phyloP scores from a whole-genome alignment of 139 green algal species.

The Tetratostichococcus sp. region DNA sequence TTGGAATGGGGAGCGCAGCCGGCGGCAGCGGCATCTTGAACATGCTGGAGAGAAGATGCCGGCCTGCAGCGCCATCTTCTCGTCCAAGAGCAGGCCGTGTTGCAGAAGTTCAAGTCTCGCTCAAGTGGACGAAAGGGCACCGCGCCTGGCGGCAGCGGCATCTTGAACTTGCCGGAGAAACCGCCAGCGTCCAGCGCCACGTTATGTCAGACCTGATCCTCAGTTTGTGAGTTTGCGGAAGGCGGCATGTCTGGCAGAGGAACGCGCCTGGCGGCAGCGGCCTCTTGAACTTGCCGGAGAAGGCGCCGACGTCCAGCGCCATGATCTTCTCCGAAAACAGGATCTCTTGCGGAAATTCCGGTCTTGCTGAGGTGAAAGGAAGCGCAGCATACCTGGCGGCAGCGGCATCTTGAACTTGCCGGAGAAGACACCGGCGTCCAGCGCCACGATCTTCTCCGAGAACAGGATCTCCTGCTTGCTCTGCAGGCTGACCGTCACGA shows the following conservation, averaged over 20 bases:
- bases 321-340: slow-evolving; percentile 42
- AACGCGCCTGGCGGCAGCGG: neutral
- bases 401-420: slow-evolving; percentile 15
- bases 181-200: slow-evolving; percentile 22
- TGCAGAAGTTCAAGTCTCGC: slow-evolving; percentile 7
- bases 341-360: slow-evolving; percentile 31
- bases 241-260: neutral
- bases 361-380: neutral
- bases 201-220: too few relatives aligned
- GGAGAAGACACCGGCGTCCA: slow-evolving; percentile 29
- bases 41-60: slow-evolving; percentile 30
- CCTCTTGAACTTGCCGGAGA: slow-evolving; percentile 21
- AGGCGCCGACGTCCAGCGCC: slow-evolving; percentile 24
- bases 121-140: neutral
- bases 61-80: slow-evolving; percentile 19
- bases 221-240: too few relatives aligned
- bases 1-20: too few relatives aligned
- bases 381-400: neutral
- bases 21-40: slow-evolving; percentile 16
- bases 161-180: slow-evolving; percentile 25
- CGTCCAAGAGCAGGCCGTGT: slow-evolving; percentile 44
- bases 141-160: slow-evolving; percentile 2
- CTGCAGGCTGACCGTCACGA: slow-evolving; percentile 49
- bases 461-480: slow-evolving; percentile 51
- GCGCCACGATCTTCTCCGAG: slow-evolving; percentile 21